Evolutionary conservation across 371 early-diverging fungal genomes (phyloP).

Genomic region (Actinomucor elegans): DNA sequence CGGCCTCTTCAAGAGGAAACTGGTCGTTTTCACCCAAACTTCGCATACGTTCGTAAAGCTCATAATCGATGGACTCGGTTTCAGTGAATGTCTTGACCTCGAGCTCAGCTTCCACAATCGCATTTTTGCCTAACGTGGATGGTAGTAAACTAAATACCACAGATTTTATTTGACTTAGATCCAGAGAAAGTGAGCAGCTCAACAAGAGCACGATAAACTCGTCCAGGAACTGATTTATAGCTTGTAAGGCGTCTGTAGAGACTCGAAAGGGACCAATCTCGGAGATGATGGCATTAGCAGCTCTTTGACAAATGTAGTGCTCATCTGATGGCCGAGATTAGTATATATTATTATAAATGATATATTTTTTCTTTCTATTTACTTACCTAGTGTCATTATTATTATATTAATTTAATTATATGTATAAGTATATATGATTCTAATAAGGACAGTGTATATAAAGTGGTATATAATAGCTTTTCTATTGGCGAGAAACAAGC

Average conservation of each 20-base stretch:
- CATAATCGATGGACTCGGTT: slow-evolving; percentile 53
- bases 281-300: slow-evolving; percentile 69
- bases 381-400: too few species aligned
- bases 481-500: too few species aligned
- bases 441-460: too few species aligned
- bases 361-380: too few species aligned
- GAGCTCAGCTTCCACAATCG: slow-evolving; percentile 68
- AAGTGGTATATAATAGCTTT: too few species aligned
- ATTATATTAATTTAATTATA: too few species aligned
- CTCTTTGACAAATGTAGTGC: slow-evolving; percentile 65
- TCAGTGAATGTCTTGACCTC: slow-evolving; percentile 67
- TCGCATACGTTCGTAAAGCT: slow-evolving; percentile 47
- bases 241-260: slow-evolving; percentile 61
- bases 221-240: slow-evolving; percentile 64
- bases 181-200: slow-evolving; percentile 53
- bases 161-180: slow-evolving; percentile 55
- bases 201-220: slow-evolving; percentile 58
- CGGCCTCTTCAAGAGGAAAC: slow-evolving; percentile 24
- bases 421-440: too few species aligned
- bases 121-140: slow-evolving; percentile 62
- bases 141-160: slow-evolving; percentile 54
- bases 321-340: too few species aligned
- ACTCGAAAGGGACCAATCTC: slow-evolving; percentile 64
- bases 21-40: slow-evolving; percentile 23
- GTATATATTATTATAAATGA: too few species aligned